These are phyloP conservation scores for Epipyxis sp. DNA, from an alignment of 108 stramenopile genomes.

Conservation along the genomic window DNA sequence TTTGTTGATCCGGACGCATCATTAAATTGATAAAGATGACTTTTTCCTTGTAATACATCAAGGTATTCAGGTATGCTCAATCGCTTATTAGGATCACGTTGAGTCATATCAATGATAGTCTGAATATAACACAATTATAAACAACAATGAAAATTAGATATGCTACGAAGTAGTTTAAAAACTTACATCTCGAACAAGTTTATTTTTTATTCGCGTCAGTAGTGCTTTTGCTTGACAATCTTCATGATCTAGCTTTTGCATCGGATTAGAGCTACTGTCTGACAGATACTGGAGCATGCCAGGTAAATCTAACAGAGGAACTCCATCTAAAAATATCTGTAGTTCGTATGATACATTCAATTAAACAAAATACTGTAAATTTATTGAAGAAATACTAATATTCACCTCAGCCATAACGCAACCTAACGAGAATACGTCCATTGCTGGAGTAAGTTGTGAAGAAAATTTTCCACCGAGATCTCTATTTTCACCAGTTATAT, in stretches of 20 bases:
- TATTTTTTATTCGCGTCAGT: constrained; percentile 38
- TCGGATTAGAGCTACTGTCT: too few species aligned
- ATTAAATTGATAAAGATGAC: too few species aligned
- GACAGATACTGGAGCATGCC: constrained; percentile 42
- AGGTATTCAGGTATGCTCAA: constrained; percentile 67
- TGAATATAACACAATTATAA: constrained; percentile 73
- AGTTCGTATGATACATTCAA: background rate
- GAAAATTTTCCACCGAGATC: too few species aligned
- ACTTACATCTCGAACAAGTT: background rate
- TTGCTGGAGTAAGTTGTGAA: constrained; percentile 39
- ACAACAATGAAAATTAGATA: constrained; percentile 69
- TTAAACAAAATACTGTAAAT: background rate
- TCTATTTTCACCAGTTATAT: background rate
- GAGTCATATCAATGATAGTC: constrained; percentile 70
- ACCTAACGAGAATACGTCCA: constrained; percentile 95
- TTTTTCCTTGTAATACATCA: constrained; percentile 56
- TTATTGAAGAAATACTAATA: background rate
- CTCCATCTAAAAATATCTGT: constrained; percentile 69
- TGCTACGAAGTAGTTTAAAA: constrained; percentile 76
- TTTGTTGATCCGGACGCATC: too few species aligned
- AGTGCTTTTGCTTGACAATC: constrained; percentile 57
- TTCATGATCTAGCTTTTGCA: constrained; percentile 60
- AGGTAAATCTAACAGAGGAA: constrained; percentile 82
- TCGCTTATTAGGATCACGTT: constrained; percentile 69
- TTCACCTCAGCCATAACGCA: constrained; percentile 87